Evolutionary conservation across 192 early-diverging fungal genomes (phyloP), one percentile per base, ranked within the genome.

Genomic region (Rhizophagus prolifer): DNA sequence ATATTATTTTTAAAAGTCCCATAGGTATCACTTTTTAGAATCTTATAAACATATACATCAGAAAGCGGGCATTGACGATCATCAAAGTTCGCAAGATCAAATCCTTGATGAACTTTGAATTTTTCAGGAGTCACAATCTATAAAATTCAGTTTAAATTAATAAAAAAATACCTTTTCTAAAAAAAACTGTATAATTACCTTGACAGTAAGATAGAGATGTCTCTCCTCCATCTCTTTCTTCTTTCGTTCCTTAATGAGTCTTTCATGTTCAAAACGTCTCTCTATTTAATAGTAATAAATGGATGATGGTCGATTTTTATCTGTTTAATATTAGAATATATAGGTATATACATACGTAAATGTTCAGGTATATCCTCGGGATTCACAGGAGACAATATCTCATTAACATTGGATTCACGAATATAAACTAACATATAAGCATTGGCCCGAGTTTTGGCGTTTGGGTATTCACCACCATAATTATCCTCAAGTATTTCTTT

Each of bases 381-480:
- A 14, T 85, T 84, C 6, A 93, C 80, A 28, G 89, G 86, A 14
- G 85, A 83, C 68, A 98, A 82, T 30, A 98, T 88, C 26, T 88
- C 76, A 30, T 92, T 92, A 71, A 91, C 81, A 78, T 92, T 86
- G 14, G 83, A 78, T 81, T 95, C 90, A 64, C 96, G 92, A 58
- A 99, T 90, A 74, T 99, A 99, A 31, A 97, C 96, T 81, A 99
- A 85, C 97, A 99, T 98, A 87, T 99, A 99, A 9, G 98, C 98
- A 77, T 98, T 99, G 8, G 94, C 71, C 21, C 82, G 80, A 36
- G 5, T 36, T 34, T 82, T 83, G 9, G 73, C 59, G 4, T 82
- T 81, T 59, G 80, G 69, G 21, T 75, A 75, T 72, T 94, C 95
- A 16, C 95, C 97, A 58, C 98, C 98, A 79, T 89, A 98, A 81